Base-by-base conservation (phyloP, 163 green algal species). In the Scenedesmus sp. region DNA sequence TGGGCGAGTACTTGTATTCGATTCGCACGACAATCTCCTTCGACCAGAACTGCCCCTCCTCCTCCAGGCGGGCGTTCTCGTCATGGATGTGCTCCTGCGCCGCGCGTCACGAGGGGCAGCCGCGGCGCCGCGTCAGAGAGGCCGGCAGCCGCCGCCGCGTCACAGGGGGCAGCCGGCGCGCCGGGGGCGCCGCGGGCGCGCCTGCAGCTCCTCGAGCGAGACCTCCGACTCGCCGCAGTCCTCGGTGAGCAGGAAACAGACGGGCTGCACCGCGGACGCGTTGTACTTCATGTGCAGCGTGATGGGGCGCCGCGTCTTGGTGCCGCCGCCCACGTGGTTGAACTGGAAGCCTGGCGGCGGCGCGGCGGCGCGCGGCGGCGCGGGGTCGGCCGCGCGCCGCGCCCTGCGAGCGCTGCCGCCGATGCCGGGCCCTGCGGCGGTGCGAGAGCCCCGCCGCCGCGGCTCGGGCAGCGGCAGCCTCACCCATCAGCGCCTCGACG, bases 311-410 rank as follows among this genome's bases (percentile, higher is more conserved):
- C 95, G 84, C 13, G 95, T 99, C 83, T 98, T 99, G 47, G 95
- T 99, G 64, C 95, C 95, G 9, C 95, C 95, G 13, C 95, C 95
- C 3, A 99, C 95, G 73, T 97, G 92, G 85, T 99, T 99, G 89
- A 99, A 98, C 87, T 99, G 94, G 83, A 97, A 97, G 26, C 77
- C 69, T 77, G 70, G 3, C 31, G 42, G 14, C 2, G 18, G 7
- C 20, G 34, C 31, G n/a, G 7, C 26, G 33, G 47, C 64, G 11
- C n/a, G n/a, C n/a, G n/a, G n/a, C n/a, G n/a, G n/a, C n/a, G n/a
- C n/a, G n/a, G n/a, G n/a, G n/a, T n/a, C n/a, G n/a, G n/a, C n/a
- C n/a, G n/a, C n/a, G n/a, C n/a, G n/a, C n/a, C n/a, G n/a, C n/a
- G n/a, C n/a, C n/a, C n/a, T n/a, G n/a, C n/a, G n/a, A n/a, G n/a